phyloP scores from a whole-genome alignment of 2,329 filamentous ascomycete species.

The Bipolaris victoriae region DNA sequence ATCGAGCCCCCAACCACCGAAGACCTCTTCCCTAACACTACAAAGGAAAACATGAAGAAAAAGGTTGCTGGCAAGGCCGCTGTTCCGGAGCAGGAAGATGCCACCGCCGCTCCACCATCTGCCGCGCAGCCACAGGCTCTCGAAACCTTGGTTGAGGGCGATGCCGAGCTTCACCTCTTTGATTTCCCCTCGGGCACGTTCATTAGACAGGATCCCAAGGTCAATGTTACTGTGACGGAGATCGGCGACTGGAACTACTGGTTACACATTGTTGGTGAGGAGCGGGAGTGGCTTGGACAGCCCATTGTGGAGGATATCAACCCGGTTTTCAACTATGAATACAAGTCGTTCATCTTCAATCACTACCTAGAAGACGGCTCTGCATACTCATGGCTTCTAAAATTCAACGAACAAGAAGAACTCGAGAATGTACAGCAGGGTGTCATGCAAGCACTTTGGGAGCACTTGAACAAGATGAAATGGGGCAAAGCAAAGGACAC shows the following conservation, averaged over 20 bases:
- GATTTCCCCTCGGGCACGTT: conserved; percentile 89
- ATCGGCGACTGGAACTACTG: conserved; percentile 94
- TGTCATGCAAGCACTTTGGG: conserved; percentile 94
- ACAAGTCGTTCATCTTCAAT: conserved; percentile 99
- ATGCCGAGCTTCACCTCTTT: conserved; percentile 89
- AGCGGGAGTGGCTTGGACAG: conserved; percentile 86
- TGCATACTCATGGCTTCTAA: conserved; percentile 92
- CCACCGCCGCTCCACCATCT: conserved; percentile 66
- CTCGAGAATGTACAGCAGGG: conserved; percentile 91
- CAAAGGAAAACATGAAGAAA: conserved; percentile 51
- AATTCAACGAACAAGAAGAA: conserved; percentile 82
- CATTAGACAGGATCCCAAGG: conserved; percentile 74
- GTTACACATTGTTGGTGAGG: conserved; percentile 79
- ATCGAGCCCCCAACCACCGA: conserved; percentile 40
- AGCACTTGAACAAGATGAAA: conserved; percentile 91
- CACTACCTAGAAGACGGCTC: conserved; percentile 88
- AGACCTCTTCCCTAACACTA: conserved; percentile 46
- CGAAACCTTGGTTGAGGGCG: conserved; percentile 76
- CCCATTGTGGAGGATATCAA: conserved; percentile 89
- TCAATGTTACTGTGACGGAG: conserved; percentile 82
- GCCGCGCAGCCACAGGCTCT: conserved; percentile 68
- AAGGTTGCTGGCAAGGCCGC: conserved; percentile 46
- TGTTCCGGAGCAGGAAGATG: conserved; percentile 47
- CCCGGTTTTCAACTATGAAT: conserved; percentile 98
- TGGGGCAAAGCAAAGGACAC: conserved; percentile 93